Conservation (phyloP, 352 stramenopile genomes). For the Globisporangium apiculatum region DNA sequence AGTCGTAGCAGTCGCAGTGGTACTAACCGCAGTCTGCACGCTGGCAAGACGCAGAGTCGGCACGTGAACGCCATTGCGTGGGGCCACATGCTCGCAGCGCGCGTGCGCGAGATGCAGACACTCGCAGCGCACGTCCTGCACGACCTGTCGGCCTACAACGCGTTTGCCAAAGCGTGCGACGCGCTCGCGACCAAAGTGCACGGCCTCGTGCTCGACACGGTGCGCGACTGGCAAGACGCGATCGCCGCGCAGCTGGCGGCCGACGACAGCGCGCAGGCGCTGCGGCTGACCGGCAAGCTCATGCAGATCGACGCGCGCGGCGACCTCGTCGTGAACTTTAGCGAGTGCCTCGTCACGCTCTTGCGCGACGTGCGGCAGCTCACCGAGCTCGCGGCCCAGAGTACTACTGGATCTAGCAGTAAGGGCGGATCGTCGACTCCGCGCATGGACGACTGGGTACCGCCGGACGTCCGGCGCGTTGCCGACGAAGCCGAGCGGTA, state of each 20-base stretch:
- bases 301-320: slow-evolving; percentile 90
- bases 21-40: slow-evolving; percentile 21
- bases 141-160: slow-evolving; percentile 57
- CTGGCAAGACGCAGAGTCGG: slow-evolving; percentile 78
- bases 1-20: no score
- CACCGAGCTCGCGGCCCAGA: slow-evolving; percentile 72
- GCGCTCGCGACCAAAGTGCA: slow-evolving; percentile 43
- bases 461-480: slow-evolving; percentile 56
- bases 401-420: slow-evolving; percentile 8
- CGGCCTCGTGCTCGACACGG: slow-evolving; percentile 66
- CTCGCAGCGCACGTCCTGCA: slow-evolving; percentile 47
- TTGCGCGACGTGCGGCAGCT: slow-evolving; percentile 91
- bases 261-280: slow-evolving; percentile 47
- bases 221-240: slow-evolving; percentile 84
- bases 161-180: slow-evolving; percentile 48
- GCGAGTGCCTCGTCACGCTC: slow-evolving; percentile 89
- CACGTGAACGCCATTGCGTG: slow-evolving; percentile 84
- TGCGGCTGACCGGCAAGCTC: slow-evolving; percentile 77
- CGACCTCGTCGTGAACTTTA: slow-evolving; percentile 91
- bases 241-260: slow-evolving; percentile 59
- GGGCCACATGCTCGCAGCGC: slow-evolving; percentile 61
- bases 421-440: neutral
- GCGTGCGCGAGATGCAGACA: slow-evolving; percentile 46
- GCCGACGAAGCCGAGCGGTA: slow-evolving; percentile 88
- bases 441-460: slow-evolving; percentile 52